These are phyloP conservation scores for Rosa rugosa DNA, from an alignment of 306 rosid species.

Conservation along the genomic window DNA sequence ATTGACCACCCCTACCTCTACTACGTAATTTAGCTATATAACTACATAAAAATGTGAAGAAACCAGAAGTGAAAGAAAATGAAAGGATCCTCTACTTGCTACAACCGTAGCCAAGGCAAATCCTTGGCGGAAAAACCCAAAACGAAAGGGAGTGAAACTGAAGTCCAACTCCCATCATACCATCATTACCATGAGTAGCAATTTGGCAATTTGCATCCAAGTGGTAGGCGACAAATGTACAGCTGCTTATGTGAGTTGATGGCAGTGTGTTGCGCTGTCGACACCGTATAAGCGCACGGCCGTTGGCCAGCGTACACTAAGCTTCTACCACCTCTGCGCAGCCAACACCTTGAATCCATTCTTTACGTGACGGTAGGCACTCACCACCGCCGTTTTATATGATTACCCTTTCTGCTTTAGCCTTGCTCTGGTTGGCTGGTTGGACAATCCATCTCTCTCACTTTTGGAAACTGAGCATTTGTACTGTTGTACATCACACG, in stretches of 20 bases:
- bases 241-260: not conserved
- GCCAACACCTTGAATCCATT: constrained; percentile 6
- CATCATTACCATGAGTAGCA: not conserved
- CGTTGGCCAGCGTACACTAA: not conserved
- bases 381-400: not conserved
- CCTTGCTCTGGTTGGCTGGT: not conserved
- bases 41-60: no score
- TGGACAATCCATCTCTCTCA: not conserved
- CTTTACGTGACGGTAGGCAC: constrained; percentile 19
- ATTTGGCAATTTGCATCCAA: not conserved
- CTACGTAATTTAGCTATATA: no score
- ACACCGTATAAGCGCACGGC: not conserved
- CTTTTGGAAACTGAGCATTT: not conserved
- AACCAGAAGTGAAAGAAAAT: no score
- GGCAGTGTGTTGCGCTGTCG: not conserved
- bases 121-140: not conserved
- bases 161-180: not conserved
- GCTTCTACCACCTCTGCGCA: not conserved
- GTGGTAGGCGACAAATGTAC: not conserved
- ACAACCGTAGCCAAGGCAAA: not conserved
- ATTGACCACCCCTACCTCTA: no score
- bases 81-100: not conserved
- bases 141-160: not conserved
- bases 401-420: not conserved
- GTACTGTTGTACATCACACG: no score